Base-by-base conservation (phyloP, 2,329 filamentous ascomycete genomes). In the Canariomyces notabilis region DNA sequence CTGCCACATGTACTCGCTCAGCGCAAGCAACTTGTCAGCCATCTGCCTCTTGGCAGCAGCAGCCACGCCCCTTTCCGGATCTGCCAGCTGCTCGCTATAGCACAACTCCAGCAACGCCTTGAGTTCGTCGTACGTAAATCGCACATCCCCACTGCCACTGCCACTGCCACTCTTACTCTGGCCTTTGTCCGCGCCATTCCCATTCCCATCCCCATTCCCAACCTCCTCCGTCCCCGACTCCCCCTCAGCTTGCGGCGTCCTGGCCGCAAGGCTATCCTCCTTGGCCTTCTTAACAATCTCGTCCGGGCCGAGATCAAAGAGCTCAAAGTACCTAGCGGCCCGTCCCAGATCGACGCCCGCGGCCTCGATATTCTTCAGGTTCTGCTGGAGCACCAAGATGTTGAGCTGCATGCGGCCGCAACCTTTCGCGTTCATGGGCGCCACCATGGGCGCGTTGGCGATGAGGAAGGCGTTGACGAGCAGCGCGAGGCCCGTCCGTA, bases 381-480 rank as follows among this genome's bases (percentile, higher is more conserved):
- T 96, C 64, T 98, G 93, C 67, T 97, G 91, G 42, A 98, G 73
- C 33, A 98, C 93, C 19, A 96, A 76, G 39, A 96, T 89, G 64
- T 98, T 95, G 59, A 97, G 80, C 64, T 89, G 85, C 80, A 98
- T 89, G 31, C 89, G 80, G n/a, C 83, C 81, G 49, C 84, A 87
- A 34, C 93, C 93, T 57, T 85, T 80, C 31, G 69, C 71, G 64
- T 98, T 96, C 82, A 98, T 91, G 6, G 85, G 82, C 40, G 82
- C 81, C 36, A 91, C 85, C 61, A 79, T 77, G 15, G 75, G 71
- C 2, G 83, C 80, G 52, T 86, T 86, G 50, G 81, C 72, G 31
- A 96, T 80, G 2, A 97, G 80, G 60, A 85, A 87, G 7, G 75
- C 74, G 63, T 94, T 90, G 56, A 93, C 85, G 16, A 97, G 79